Base-by-base conservation (phyloP, 805 yeast genomes). In the Millerago galiae region DNA sequence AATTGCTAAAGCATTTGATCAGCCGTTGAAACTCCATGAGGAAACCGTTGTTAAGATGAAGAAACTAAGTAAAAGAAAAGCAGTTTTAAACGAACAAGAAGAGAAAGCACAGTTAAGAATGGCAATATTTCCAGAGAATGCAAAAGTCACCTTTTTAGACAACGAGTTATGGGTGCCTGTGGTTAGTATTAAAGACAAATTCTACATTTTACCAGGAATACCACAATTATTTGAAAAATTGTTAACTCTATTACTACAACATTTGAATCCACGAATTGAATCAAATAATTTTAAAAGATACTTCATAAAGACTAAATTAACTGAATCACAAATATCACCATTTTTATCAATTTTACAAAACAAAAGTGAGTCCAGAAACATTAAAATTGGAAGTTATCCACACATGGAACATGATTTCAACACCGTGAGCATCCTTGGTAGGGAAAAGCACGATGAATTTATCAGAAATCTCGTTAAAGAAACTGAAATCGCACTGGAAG, bases 371-470 rank as follows among this genome's bases (percentile, higher is more conserved):
- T 52, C 54, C 5, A 44, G 51, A 15, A 58, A 57, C 28, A 70
- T 87, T 39, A 88, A 87, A 55, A 70, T 88, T 37, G 96, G 96
- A 3, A 81, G 90, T 28, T 88, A 88, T 57, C 96, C 96, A 2
- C 96, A 88, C 60, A 71, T 75, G 63, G 71, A 72, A 13, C 71
- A 77, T 61, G 70, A 74, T 1, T 64, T 77, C 41, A 82, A 76
- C 51, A 86, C 95, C 0, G 77, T 88, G 15, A 83, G 95, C 51
- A 72, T 88, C 14, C 68, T 85, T 31, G 95, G 95, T 1, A 74
- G 75, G 15, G 57, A 53, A 16, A 60, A 62, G 10, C 62, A 68
- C 14, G 48, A 52, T 2, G 59, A 56, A 0, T 60, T 55, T 35
- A 61, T 85, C 50, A 55, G 70, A 26, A 49, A 54, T 2, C 54